phyloP scores from a whole-genome alignment of 2,329 filamentous ascomycete species.

The Fusarium avenaceum region DNA sequence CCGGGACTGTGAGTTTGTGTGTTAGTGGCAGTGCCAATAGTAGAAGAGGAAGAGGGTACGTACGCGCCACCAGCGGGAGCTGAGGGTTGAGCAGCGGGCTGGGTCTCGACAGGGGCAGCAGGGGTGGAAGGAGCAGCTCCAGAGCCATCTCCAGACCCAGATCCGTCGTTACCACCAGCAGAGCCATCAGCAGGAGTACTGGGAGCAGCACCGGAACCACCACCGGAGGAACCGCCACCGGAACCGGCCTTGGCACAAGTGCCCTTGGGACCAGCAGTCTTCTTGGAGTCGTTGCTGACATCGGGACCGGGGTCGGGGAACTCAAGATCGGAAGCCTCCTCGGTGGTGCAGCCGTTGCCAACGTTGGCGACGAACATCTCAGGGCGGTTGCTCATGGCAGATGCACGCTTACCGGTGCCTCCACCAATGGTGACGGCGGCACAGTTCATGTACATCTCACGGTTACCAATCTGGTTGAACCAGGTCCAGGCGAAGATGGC shows the following conservation, averaged over 20 bases:
- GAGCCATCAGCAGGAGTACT: constrained; percentile 27
- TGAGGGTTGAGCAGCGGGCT: constrained; percentile 16
- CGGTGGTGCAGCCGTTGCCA: constrained; percentile 69
- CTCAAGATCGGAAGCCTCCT: constrained; percentile 68
- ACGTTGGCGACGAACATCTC: constrained; percentile 80
- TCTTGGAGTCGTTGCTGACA: constrained; percentile 57
- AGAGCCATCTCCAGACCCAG: neutral
- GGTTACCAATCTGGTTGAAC: constrained; percentile 82
- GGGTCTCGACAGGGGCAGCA: neutral
- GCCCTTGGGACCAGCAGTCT: constrained; percentile 55
- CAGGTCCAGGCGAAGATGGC: constrained; percentile 82
- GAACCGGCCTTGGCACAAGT: constrained; percentile 52
- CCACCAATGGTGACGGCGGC: constrained; percentile 74
- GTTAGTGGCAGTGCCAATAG: constrained; percentile 23
- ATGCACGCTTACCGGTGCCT: constrained; percentile 52
- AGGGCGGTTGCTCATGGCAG: constrained; percentile 69
- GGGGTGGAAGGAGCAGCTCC: constrained; percentile 25
- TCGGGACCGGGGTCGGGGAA: constrained; percentile 76
- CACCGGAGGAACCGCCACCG: constrained; percentile 23
- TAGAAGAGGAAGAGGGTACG: constrained; percentile 36
- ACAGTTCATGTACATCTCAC: constrained; percentile 92
- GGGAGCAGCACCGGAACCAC: constrained; percentile 20
- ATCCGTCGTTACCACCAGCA: constrained; percentile 14
- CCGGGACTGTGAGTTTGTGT: constrained; percentile 54
- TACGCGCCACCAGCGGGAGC: constrained; percentile 47